Percentiles rank a stretch among this genome's conserved stretches.
Conservation (phyloP, 1,284 basidiomycete genomes). For the Puccinia polysora region DNA sequence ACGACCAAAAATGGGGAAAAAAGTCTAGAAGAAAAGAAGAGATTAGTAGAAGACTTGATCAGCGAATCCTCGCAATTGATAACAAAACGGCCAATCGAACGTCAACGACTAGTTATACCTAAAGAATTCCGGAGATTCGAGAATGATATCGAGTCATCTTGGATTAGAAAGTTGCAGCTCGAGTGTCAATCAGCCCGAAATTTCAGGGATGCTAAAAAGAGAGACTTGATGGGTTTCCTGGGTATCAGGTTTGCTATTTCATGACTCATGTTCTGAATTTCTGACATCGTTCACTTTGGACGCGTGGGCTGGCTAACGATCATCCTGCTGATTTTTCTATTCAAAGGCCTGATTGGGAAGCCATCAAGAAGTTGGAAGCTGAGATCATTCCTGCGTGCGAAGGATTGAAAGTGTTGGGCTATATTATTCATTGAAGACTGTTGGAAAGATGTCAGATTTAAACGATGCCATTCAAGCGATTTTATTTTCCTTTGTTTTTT, state of each 20-base stretch:
- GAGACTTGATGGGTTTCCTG: conserved; percentile 37
- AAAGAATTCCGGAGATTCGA: conserved; percentile 22
- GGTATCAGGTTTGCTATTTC: conserved; percentile 24
- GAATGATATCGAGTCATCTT: conserved; percentile 12
- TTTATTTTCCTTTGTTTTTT: neutral
- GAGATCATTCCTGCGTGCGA: conserved; percentile 41
- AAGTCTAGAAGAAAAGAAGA: neutral
- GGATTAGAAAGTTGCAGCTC: conserved; percentile 30
- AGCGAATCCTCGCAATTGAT: conserved; percentile 18
- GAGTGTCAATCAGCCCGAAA: conserved; percentile 26
- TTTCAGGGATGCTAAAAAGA: conserved; percentile 1
- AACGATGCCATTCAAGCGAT: neutral
- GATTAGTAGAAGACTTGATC: conserved; percentile 11
- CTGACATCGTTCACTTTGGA: no score
- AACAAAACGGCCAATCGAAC: neutral
- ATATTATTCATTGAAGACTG: conserved; percentile 18
- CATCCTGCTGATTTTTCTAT: neutral
- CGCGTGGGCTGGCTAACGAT: no score
- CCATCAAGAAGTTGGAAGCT: conserved; percentile 30
- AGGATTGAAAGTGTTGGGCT: conserved; percentile 27
- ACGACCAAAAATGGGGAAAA: neutral
- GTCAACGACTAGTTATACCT: conserved; percentile 14
- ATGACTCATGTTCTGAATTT: neutral
- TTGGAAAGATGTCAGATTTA: neutral
- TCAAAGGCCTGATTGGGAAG: conserved; percentile 41